Conservation (phyloP, 768 basidiomycete genomes). For the Mycena sanguinolenta region DNA sequence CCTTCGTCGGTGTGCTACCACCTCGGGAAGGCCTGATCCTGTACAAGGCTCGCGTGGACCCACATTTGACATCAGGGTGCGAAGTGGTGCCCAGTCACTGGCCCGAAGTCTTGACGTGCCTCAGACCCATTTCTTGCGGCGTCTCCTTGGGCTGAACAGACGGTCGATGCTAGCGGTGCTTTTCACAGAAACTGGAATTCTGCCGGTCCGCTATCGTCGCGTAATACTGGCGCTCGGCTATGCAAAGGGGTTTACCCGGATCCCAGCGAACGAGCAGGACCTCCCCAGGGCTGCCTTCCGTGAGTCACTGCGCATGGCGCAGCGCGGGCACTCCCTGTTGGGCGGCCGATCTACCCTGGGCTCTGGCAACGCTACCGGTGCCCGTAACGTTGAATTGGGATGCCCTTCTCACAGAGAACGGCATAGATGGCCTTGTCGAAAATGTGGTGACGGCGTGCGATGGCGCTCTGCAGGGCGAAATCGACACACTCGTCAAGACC, state of each 20-base stretch:
- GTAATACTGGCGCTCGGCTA: constrained; percentile 38
- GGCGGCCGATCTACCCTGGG: background rate
- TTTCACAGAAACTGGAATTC: constrained; percentile 44
- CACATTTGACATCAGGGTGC: background rate
- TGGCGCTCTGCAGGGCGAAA: background rate
- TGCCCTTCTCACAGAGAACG: background rate
- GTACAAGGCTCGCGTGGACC: background rate
- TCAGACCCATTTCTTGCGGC: constrained; percentile 39
- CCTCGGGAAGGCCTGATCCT: background rate
- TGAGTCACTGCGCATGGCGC: background rate
- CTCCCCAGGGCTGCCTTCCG: constrained; percentile 9
- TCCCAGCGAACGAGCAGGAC: background rate
- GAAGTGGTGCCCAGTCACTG: background rate
- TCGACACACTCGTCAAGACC: background rate
- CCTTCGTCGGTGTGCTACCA: constrained; percentile 1
- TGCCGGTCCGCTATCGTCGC: constrained; percentile 40
- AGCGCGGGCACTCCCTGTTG: background rate
- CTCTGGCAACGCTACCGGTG: background rate
- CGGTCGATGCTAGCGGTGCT: constrained; percentile 35
- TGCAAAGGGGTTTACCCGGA: constrained; percentile 8
- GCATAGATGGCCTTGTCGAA: constrained; percentile 1
- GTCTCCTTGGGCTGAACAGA: constrained; percentile 37
- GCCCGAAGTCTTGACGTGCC: constrained; percentile 31
- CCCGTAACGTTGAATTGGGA: background rate
- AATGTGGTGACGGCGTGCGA: background rate